Base-by-base conservation (phyloP, 257 asterid species). In the Solanum lignicaule region DNA sequence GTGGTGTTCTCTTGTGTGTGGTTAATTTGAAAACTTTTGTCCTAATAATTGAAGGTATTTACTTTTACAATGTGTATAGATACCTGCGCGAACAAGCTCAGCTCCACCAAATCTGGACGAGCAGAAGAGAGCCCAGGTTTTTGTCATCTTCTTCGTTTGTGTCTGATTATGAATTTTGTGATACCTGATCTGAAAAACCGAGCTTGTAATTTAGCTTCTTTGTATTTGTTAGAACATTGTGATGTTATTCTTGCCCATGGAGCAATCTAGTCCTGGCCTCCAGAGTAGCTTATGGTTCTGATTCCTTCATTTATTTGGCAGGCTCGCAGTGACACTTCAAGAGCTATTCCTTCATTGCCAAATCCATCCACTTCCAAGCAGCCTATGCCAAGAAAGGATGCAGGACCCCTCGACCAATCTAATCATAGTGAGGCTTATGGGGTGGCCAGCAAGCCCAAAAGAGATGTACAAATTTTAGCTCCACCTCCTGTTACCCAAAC, bases 81-180 rank as follows among this genome's bases (percentile, higher is more conserved):
- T 95, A 87, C 99, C 99, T 74, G 95, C 99, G 36, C 91, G 99
- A 52, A 86, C 88, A 39, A 86, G 88, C 84, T 86, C 88, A 86
- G 88, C 88, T 29, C 88, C 88, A 46, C 88, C 99, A 21, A 95
- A 93, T 93, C 89, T 97, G 93, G 99, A 93, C 86, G 99, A 97
- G 92, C 99, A 95, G 92, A 95, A 91, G 90, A 93, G 92, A 72
- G 95, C 93, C 60, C 99, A 95, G 98, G 99, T 95, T 88, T 43
- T 89, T 93, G 78, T 66, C 71, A 23, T 62, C 71, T 31, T 90
- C 69, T 46, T 79, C 11, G 27, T 81, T 16, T 83, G 58, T 76
- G 46, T 69, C 68, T 29, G 27, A 81, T 46, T 81, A 27, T 79
- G 33, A 81, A 15, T 16, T 79, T 46, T 16, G 11, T 29, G 69